These are phyloP conservation scores for Geotrichum cucujoidarum DNA, from an alignment of 1,139 yeast genomes.

Conservation along the genomic window DNA sequence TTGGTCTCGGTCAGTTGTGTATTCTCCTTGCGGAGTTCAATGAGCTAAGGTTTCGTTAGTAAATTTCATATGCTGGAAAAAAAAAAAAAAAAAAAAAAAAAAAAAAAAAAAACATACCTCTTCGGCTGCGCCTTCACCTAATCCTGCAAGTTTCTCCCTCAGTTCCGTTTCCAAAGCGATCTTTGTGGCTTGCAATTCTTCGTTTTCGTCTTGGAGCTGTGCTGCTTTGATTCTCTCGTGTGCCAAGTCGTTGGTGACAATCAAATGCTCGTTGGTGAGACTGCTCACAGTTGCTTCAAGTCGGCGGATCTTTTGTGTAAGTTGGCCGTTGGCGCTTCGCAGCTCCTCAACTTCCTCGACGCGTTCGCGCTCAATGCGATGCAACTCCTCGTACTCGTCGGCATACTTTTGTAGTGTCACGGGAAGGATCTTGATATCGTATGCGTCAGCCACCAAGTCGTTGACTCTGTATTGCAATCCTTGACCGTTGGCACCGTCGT, in stretches of 20 bases:
- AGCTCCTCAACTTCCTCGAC: slow-evolving; percentile 64
- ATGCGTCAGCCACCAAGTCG: slow-evolving; percentile 73
- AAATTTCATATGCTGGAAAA: slow-evolving; percentile 36
- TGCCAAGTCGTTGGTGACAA: slow-evolving; percentile 69
- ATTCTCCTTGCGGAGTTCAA: slow-evolving; percentile 45
- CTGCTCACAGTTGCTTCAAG: slow-evolving; percentile 64
- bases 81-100: slow-evolving; percentile 28
- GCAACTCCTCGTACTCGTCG: slow-evolving; percentile 70
- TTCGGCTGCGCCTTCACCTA: slow-evolving; percentile 19
- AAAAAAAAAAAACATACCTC: slow-evolving; percentile 13
- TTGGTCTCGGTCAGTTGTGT: slow-evolving; percentile 36
- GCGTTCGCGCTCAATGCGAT: slow-evolving; percentile 61
- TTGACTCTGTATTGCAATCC: slow-evolving; percentile 52
- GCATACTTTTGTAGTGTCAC: slow-evolving; percentile 62
- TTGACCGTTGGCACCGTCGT: slow-evolving; percentile 17
- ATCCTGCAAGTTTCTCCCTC: slow-evolving; percentile 14
- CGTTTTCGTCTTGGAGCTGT: slow-evolving; percentile 61
- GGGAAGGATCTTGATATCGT: slow-evolving; percentile 67
- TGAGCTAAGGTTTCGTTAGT: slow-evolving; percentile 56
- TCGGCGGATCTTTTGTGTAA: slow-evolving; percentile 68
- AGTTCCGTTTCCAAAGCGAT: slow-evolving; percentile 42
- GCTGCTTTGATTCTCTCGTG: slow-evolving; percentile 59
- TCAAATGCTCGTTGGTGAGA: slow-evolving; percentile 75
- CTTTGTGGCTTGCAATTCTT: slow-evolving; percentile 50
- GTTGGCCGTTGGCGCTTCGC: slow-evolving; percentile 60